Base-by-base conservation (phyloP, 2,329 filamentous ascomycete genomes). In the Berkeleyomyces rouxiae region DNA sequence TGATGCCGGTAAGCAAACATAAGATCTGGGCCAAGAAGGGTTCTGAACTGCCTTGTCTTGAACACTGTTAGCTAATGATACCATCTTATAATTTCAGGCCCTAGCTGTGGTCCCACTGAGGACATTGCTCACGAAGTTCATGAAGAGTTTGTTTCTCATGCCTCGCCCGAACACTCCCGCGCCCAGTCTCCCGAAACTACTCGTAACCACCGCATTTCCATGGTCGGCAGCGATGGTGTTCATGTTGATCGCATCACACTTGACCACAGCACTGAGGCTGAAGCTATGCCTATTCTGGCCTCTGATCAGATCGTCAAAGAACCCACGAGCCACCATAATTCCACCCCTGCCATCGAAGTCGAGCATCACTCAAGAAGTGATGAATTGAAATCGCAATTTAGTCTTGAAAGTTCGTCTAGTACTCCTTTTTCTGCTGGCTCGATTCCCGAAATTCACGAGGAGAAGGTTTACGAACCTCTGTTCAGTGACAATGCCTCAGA, bases 391-490 rank as follows among this genome's bases (percentile, higher is more conserved):
- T 90, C 82, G 68, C 81, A 83, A 59, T 82, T 85, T 7, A 75
- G 75, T 51, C 16, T 10, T n/a, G 86, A 86, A 70, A 76, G 82
- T 66, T 80, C 84, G n/a, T 74, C 77, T 40, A 55, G 74, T 6
- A 51, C 5, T 7, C 11, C 47, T 31, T 36, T 79, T 5, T 76
- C 79, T 13, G 85, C 72, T 74, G 75, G 69, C 74, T 82, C 51
- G 90, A 86, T 3, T 7, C 90, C 95, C 68, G 87, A 95, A 69
- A 87, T 95, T 5, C 90, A 95, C 68, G 87, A 95, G 69, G 88
- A 95, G 4, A 86, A 91, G 69, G 91, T 97, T 72, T 97, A 97
- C 69, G 92, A 97, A 71, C 93, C 93, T 1, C 76, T 99, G 3
- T 99, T 99, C 73, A 85, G 88, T 0, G 90, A 93, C 63, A 87